phyloP scores from a whole-genome alignment of 495 filamentous ascomycete species.

The Lasiosphaeriaceae sp. region DNA sequence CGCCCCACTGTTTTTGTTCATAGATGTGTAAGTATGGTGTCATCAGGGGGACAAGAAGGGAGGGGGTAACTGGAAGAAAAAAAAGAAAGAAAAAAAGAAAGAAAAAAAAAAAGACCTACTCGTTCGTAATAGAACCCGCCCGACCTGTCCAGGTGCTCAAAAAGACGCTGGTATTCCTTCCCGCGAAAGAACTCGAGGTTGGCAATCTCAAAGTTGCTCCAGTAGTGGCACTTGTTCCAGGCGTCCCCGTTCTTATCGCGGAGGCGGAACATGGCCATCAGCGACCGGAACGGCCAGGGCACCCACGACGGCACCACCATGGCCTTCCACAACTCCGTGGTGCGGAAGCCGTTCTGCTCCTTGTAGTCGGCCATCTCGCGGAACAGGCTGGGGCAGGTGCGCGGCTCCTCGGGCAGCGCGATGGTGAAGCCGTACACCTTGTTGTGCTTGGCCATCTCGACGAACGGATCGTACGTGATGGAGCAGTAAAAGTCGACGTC shows the following conservation, averaged over 20 bases:
- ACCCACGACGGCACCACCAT: slow-evolving; percentile 35
- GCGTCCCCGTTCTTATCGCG: slow-evolving; percentile 33
- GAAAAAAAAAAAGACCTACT: slow-evolving; percentile 8
- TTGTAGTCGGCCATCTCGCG: slow-evolving; percentile 43
- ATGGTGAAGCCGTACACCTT: slow-evolving; percentile 54
- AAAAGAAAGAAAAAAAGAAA: background rate
- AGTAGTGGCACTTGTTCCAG: slow-evolving; percentile 55
- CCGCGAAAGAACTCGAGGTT: slow-evolving; percentile 51
- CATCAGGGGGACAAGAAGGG: no score
- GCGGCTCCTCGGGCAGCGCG: slow-evolving; percentile 45
- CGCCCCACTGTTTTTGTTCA: slow-evolving; percentile 43
- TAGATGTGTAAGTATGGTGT: background rate
- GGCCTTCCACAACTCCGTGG: slow-evolving; percentile 38
- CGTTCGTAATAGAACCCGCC: slow-evolving; percentile 55
- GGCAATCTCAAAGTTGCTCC: slow-evolving; percentile 58
- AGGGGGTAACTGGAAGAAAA: background rate
- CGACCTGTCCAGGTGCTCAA: slow-evolving; percentile 39
- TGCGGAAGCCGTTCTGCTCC: slow-evolving; percentile 26
- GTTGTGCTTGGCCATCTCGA: slow-evolving; percentile 47
- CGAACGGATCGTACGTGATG: slow-evolving; percentile 54
- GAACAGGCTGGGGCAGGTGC: slow-evolving; percentile 49
- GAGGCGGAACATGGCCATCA: slow-evolving; percentile 35
- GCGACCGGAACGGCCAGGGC: slow-evolving; percentile 35
- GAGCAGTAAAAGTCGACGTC: slow-evolving; percentile 50
- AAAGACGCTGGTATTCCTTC: slow-evolving; percentile 46